These are phyloP conservation scores for Pythium volutum DNA, from an alignment of 352 stramenopile genomes.

Conservation along the genomic window DNA sequence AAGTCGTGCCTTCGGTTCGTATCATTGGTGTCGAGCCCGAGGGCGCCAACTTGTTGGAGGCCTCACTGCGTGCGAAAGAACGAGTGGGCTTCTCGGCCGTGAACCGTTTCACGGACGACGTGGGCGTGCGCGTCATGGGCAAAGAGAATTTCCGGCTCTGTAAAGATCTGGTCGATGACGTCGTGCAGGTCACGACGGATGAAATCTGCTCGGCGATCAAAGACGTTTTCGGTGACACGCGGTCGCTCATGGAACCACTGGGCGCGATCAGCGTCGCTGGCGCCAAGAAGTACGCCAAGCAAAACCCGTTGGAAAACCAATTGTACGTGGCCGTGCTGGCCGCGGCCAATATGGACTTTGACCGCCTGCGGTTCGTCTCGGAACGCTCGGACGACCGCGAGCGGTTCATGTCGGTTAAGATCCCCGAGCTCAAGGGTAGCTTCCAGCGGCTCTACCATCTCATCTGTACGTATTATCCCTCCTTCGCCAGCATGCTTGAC, in stretches of 20 bases:
- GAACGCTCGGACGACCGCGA: slow-evolving; percentile 93
- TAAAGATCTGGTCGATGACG: slow-evolving; percentile 93
- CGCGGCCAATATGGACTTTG: slow-evolving; percentile 99
- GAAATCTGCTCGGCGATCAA: slow-evolving; percentile 94
- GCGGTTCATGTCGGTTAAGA: slow-evolving; percentile 93
- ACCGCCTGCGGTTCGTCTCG: slow-evolving; percentile 96
- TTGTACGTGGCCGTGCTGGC: slow-evolving; percentile 95
- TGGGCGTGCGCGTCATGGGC: slow-evolving; percentile 92
- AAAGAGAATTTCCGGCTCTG: slow-evolving; percentile 95
- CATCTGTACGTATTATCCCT: slow-evolving; percentile 71
- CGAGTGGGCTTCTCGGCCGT: slow-evolving; percentile 90
- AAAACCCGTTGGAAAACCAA: slow-evolving; percentile 40
- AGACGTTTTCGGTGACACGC: slow-evolving; percentile 91
- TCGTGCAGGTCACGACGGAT: slow-evolving; percentile 96
- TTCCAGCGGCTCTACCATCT: slow-evolving; percentile 85
- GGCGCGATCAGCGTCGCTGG: slow-evolving; percentile 95
- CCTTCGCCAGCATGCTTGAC: neutral
- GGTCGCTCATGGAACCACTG: slow-evolving; percentile 93
- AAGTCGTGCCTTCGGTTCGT: slow-evolving; percentile 85
- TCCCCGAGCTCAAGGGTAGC: slow-evolving; percentile 93
- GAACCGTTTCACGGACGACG: slow-evolving; percentile 97
- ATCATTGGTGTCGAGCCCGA: slow-evolving; percentile 96
- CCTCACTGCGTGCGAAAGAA: slow-evolving; percentile 77
- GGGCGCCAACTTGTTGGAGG: slow-evolving; percentile 94
- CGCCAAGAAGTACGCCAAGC: slow-evolving; percentile 92